A percentile compares a stretch with the other conserved stretches of the same genome.
Evolutionary conservation across 352 stramenopile species (phyloP).

Genomic region (Plasmopara halstedii): DNA sequence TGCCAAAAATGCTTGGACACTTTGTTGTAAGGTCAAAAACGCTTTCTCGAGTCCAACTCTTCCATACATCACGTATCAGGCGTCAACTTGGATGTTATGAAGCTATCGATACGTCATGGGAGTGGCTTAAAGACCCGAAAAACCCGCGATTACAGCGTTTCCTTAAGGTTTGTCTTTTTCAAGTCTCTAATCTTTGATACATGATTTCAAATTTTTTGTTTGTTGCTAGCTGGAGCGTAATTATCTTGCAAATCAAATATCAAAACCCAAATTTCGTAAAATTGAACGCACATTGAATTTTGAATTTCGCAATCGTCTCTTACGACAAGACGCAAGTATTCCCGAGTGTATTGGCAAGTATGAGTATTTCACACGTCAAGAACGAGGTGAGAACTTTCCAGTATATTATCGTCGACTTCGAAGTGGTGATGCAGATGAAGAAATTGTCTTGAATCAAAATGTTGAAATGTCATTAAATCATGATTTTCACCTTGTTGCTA

Average conservation of each 20-base stretch:
- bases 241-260: conserved; percentile 44
- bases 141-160: conserved; percentile 48
- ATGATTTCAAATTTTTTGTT: too few species aligned
- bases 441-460: conserved; percentile 79
- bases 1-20: too few species aligned
- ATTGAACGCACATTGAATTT: conserved; percentile 57
- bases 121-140: conserved; percentile 46
- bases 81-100: conserved; percentile 14
- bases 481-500: conserved; percentile 55
- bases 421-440: conserved; percentile 17
- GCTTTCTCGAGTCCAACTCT: neutral
- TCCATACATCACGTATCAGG: conserved; percentile 2
- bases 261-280: conserved; percentile 45
- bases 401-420: conserved; percentile 65
- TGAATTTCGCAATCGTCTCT: conserved; percentile 54
- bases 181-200: too few species aligned
- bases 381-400: conserved; percentile 57
- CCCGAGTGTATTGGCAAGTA: conserved; percentile 67
- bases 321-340: conserved; percentile 60
- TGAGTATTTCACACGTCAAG: conserved; percentile 69
- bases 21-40: too few species aligned
- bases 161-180: conserved; percentile 58
- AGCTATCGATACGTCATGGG: conserved; percentile 17
- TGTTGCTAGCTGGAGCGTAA: conserved; percentile 32
- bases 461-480: conserved; percentile 41